These are phyloP conservation scores for Jackrogersella minutella DNA, from an alignment of 495 filamentous ascomycete genomes.

Conservation along the genomic window DNA sequence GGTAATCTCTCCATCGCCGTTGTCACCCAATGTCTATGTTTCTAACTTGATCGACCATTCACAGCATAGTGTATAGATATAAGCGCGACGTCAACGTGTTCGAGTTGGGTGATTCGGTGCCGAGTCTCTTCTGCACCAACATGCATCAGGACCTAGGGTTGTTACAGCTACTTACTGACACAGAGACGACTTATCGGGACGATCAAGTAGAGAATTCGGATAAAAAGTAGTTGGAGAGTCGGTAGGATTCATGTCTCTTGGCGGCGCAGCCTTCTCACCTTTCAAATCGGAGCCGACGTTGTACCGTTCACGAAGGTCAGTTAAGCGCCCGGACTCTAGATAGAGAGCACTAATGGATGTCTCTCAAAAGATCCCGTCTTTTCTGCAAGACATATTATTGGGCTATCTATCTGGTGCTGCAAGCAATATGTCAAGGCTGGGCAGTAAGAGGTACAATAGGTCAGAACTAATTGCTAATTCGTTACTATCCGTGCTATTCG, in stretches of 20 bases:
- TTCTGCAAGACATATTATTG: slow-evolving; percentile 18
- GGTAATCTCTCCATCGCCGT: slow-evolving; percentile 12
- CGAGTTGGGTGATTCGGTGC: slow-evolving; percentile 29
- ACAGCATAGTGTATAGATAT: slow-evolving; percentile 7
- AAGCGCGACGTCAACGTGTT: slow-evolving; percentile 25
- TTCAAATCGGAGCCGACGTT: slow-evolving; percentile 27
- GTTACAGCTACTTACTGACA: slow-evolving; percentile 21
- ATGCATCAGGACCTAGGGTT: slow-evolving; percentile 29
- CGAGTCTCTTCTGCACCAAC: slow-evolving; percentile 25
- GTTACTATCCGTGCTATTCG: neutral
- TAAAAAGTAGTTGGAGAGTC: slow-evolving; percentile 35
- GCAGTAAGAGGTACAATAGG: slow-evolving; percentile 3
- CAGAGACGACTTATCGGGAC: slow-evolving; percentile 28
- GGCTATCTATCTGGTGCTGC: slow-evolving; percentile 26
- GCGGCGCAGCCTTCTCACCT: slow-evolving; percentile 20
- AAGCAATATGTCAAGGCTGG: slow-evolving; percentile 33
- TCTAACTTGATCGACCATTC: slow-evolving; percentile 39
- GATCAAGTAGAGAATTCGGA: slow-evolving; percentile 15
- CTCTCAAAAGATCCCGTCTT: neutral
- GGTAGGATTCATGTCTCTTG: slow-evolving; percentile 35
- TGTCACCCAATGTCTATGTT: slow-evolving; percentile 31
- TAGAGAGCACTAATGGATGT: neutral
- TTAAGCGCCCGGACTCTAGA: slow-evolving; percentile 33
- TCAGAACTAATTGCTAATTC: neutral
- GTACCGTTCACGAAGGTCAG: slow-evolving; percentile 6